Conservation (phyloP, 2,329 filamentous ascomycete genomes). For the Phaeosphaeriaceae sp. region DNA sequence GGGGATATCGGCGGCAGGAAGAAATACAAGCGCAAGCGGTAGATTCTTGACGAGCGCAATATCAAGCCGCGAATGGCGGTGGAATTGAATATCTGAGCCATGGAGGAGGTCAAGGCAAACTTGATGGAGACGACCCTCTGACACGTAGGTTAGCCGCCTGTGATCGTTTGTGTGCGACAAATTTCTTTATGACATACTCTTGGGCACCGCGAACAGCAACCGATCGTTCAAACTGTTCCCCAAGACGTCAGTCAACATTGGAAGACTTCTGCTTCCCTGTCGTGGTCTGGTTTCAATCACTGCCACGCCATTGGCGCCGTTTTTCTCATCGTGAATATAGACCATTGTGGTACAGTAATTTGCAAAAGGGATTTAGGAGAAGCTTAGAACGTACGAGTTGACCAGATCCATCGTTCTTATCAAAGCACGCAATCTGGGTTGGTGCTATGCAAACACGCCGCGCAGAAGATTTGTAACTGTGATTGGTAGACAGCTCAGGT, state of each 20-base stretch:
- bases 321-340: constrained; percentile 19
- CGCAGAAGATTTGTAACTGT: constrained; percentile 29
- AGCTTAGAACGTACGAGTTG: constrained; percentile 45
- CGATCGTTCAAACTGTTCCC: constrained; percentile 83
- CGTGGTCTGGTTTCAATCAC: constrained; percentile 31
- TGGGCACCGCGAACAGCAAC: constrained; percentile 95
- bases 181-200: constrained; percentile 70
- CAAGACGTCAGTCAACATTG: constrained; percentile 48
- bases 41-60: constrained; percentile 98
- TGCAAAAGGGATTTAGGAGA: constrained; percentile 8
- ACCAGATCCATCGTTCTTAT: constrained; percentile 50
- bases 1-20: constrained; percentile 95
- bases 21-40: constrained; percentile 92
- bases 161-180: not conserved
- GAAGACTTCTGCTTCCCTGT: constrained; percentile 43
- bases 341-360: constrained; percentile 26
- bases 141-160: constrained; percentile 12
- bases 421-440: constrained; percentile 31
- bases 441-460: constrained; percentile 23
- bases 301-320: constrained; percentile 27
- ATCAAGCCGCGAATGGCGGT: constrained; percentile 91
- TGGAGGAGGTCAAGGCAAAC: constrained; percentile 87
- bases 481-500: constrained; percentile 27
- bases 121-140: constrained; percentile 92
- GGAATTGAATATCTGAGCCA: constrained; percentile 95